phyloP scores from a whole-genome alignment of 129 eudicot species.

The Arctium lappa region DNA sequence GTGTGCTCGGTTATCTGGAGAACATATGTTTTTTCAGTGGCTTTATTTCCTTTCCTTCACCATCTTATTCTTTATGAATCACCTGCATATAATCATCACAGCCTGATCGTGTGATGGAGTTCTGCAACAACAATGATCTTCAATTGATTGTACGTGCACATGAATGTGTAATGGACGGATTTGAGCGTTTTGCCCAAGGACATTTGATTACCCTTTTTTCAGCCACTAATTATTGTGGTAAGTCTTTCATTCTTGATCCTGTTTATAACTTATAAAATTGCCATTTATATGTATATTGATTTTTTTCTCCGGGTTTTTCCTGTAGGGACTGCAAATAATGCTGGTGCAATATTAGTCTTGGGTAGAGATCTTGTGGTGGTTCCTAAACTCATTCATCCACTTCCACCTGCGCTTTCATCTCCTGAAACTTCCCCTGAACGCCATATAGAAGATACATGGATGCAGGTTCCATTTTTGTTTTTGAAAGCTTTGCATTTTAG shows the following conservation, averaged over 20 bases:
- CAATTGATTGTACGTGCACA: conserved; percentile 96
- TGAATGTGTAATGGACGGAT: conserved; percentile 99
- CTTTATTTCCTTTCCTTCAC: background rate
- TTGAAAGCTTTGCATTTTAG: background rate
- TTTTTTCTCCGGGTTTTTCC: background rate
- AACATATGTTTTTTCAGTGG: background rate
- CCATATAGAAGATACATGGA: conserved; percentile 95
- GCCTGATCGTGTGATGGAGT: conserved; percentile 99
- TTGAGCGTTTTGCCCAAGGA: conserved; percentile 98
- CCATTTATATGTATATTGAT: background rate
- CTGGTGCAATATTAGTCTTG: conserved; percentile 95
- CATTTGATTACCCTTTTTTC: conserved; percentile 93
- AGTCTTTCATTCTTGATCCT: conserved; percentile 19
- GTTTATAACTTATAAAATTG: background rate
- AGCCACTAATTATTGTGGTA: conserved; percentile 98
- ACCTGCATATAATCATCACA: conserved; percentile 22
- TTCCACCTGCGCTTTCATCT: conserved; percentile 93
- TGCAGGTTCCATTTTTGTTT: conserved; percentile 58
- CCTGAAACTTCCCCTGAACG: conserved; percentile 95
- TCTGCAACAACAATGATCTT: conserved; percentile 94
- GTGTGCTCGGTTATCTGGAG: background rate
- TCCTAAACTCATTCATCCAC: conserved; percentile 96
- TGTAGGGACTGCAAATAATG: conserved; percentile 95
- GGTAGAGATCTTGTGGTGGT: conserved; percentile 99
- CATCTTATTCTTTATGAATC: background rate